Evolutionary conservation across 2,329 filamentous ascomycete species (phyloP).

Genomic region (Clarireedia homoeocarpa): DNA sequence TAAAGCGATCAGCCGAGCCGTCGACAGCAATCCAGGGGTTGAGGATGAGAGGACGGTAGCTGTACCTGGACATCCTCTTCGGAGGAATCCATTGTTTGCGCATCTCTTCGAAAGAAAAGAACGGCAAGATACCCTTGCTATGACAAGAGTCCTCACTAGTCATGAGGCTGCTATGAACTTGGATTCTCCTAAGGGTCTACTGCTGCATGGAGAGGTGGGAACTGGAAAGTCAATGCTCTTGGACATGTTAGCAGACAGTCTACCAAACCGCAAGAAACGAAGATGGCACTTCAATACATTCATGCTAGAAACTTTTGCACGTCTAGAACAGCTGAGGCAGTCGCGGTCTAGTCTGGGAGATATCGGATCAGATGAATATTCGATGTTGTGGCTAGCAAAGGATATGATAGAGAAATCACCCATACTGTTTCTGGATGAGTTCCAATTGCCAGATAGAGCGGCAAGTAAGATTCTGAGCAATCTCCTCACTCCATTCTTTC

Average conservation of each 20-base stretch:
- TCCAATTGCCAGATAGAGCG: conserved; percentile 72
- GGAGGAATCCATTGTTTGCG: conserved; percentile 50
- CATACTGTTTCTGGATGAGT: conserved; percentile 75
- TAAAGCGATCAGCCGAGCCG: conserved; percentile 46
- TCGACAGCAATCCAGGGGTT: conserved; percentile 27
- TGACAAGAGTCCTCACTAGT: conserved; percentile 60
- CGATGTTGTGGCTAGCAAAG: conserved; percentile 61
- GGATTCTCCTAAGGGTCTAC: conserved; percentile 64
- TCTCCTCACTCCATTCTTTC: conserved; percentile 72
- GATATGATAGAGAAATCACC: conserved; percentile 69
- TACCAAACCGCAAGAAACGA: conserved; percentile 65
- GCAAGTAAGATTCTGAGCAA: conserved; percentile 73
- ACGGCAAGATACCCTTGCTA: conserved; percentile 49
- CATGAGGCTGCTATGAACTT: conserved; percentile 65
- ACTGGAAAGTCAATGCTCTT: conserved; percentile 83
- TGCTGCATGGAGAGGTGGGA: conserved; percentile 75
- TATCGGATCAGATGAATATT: conserved; percentile 17
- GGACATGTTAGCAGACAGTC: conserved; percentile 68
- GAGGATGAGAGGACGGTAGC: conserved; percentile 37
- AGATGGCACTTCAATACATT: conserved; percentile 83
- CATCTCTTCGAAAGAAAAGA: conserved; percentile 50
- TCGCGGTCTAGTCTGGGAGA: conserved; percentile 12
- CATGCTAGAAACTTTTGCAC: conserved; percentile 70
- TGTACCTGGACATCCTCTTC: conserved; percentile 45
- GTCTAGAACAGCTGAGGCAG: conserved; percentile 56